Conservation (phyloP, 257 asterid genomes). For the Ehretia macrophylla region DNA sequence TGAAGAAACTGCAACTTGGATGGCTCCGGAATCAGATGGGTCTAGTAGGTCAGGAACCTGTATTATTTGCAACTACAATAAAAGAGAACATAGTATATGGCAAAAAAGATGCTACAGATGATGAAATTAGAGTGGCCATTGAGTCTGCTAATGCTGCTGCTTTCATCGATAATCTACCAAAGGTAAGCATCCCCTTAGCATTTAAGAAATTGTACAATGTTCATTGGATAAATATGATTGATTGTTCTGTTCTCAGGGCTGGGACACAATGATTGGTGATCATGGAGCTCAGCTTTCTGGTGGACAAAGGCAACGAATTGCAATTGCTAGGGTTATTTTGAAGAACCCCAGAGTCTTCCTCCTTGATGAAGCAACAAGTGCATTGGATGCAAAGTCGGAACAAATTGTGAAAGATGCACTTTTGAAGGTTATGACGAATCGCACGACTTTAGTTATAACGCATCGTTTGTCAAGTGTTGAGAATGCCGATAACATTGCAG, state of each 20-base stretch:
- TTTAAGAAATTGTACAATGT: too few relatives aligned
- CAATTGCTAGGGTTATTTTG: slow-evolving; percentile 29
- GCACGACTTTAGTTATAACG: slow-evolving; percentile 24
- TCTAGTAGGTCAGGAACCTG: slow-evolving; percentile 34
- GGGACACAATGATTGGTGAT: slow-evolving; percentile 30
- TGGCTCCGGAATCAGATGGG: slow-evolving; percentile 32
- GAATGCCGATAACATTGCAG: slow-evolving; percentile 26
- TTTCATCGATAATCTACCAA: slow-evolving; percentile 25
- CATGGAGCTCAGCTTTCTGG: slow-evolving; percentile 35
- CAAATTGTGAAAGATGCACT: slow-evolving; percentile 18
- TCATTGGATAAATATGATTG: not conserved
- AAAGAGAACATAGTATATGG: slow-evolving; percentile 29
- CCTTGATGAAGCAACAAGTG: slow-evolving; percentile 33
- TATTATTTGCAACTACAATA: slow-evolving; percentile 25
- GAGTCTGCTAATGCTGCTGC: slow-evolving; percentile 24
- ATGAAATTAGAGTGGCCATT: slow-evolving; percentile 18
- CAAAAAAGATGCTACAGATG: slow-evolving; percentile 21
- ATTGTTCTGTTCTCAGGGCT: slow-evolving; percentile 15
- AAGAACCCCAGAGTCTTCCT: slow-evolving; percentile 28
- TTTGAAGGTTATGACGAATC: slow-evolving; percentile 3
- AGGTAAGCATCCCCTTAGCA: slow-evolving; percentile 11
- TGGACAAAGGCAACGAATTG: slow-evolving; percentile 34
- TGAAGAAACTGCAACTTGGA: slow-evolving; percentile 20
- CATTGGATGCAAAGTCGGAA: slow-evolving; percentile 32
- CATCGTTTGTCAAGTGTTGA: slow-evolving; percentile 21